Evolutionary conservation across 2,329 filamentous ascomycete genomes (phyloP).

Genomic region (Mycosphaerelloides madeirae): DNA sequence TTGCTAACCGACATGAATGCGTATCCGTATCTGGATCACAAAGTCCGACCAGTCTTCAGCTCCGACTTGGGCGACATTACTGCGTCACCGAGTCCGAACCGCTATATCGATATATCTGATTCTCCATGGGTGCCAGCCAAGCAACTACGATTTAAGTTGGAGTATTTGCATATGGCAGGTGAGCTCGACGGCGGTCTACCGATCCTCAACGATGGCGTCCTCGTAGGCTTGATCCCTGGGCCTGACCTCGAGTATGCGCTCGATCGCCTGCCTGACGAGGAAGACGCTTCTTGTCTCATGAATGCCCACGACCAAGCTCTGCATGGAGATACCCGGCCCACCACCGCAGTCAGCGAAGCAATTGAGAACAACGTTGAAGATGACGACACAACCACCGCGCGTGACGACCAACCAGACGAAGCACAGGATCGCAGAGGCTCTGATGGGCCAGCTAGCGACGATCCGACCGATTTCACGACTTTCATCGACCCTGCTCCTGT

Average conservation of each 20-base stretch:
- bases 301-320: slow-evolving; percentile 54
- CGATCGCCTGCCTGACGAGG: slow-evolving; percentile 69
- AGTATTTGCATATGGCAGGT: slow-evolving; percentile 74
- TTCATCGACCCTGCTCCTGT: slow-evolving; percentile 91
- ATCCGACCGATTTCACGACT: slow-evolving; percentile 79
- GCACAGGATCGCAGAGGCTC: slow-evolving; percentile 1
- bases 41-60: slow-evolving; percentile 86
- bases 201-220: slow-evolving; percentile 69
- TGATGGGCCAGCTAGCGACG: slow-evolving; percentile 28
- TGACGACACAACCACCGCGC: slow-evolving; percentile 4
- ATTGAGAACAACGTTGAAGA: slow-evolving; percentile 4
- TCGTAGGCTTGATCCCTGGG: slow-evolving; percentile 88
- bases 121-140: slow-evolving; percentile 75
- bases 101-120: slow-evolving; percentile 81
- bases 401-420: slow-evolving; percentile 9
- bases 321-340: slow-evolving; percentile 20
- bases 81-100: slow-evolving; percentile 65
- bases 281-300: slow-evolving; percentile 79
- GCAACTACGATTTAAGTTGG: slow-evolving; percentile 73
- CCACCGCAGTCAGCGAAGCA: slow-evolving; percentile 5
- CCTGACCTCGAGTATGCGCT: slow-evolving; percentile 91
- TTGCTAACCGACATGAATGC: slow-evolving; percentile 94
- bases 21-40: slow-evolving; percentile 96
- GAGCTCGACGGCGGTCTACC: slow-evolving; percentile 90
- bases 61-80: slow-evolving; percentile 84